A percentile compares a stretch with the other conserved stretches of the same genome.
Evolutionary conservation across 345 rosid species (phyloP).

Genomic region (Capsella bursapastoris): DNA sequence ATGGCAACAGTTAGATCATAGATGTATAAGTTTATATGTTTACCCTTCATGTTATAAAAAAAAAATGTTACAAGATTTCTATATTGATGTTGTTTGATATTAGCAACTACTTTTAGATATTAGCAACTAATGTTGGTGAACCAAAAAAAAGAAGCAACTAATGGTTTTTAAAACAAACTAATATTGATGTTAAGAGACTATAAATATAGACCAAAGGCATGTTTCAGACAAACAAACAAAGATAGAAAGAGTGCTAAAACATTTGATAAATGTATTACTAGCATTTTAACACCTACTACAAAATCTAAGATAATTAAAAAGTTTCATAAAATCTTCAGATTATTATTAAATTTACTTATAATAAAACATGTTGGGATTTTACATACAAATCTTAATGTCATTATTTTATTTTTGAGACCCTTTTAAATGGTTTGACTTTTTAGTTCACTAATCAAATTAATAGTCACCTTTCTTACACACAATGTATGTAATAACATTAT

Average conservation of each 20-base stretch:
- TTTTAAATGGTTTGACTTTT: neutral
- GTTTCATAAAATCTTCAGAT: neutral
- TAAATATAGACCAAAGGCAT: neutral
- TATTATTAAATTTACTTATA: neutral
- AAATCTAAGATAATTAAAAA: neutral
- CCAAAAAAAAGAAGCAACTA: neutral
- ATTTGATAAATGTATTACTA: neutral
- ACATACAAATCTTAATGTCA: too few relatives aligned
- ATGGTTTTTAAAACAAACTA: too few relatives aligned
- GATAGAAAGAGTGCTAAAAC: neutral
- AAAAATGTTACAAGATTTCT: neutral
- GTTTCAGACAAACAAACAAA: neutral
- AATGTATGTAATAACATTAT: too few relatives aligned
- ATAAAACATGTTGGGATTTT: neutral
- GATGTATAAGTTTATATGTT: neutral
- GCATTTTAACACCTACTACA: neutral
- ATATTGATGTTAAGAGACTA: conserved; percentile 11
- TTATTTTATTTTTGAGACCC: neutral
- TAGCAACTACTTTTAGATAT: neutral
- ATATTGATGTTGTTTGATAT: neutral
- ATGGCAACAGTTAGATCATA: conserved; percentile 3
- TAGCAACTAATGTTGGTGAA: neutral
- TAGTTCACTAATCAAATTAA: neutral
- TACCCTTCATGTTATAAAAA: neutral
- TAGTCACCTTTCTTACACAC: neutral